phyloP scores from a whole-genome alignment of 257 asterid genomes.

The Anisodus acutangulus region DNA sequence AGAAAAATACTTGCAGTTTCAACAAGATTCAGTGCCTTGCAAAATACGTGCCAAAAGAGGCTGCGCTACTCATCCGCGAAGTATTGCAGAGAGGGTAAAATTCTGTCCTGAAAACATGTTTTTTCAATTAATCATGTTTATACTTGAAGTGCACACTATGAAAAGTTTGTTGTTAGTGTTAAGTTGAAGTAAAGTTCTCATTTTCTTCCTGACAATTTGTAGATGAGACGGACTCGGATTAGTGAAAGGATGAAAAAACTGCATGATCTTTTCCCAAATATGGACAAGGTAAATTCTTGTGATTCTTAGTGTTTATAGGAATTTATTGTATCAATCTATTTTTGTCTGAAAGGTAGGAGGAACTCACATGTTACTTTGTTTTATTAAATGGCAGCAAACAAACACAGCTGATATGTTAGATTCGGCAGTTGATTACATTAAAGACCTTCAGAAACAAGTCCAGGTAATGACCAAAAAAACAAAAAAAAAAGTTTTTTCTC shows the following conservation, averaged over 20 bases:
- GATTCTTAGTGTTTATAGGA: background rate
- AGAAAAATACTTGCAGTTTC: conserved; percentile 70
- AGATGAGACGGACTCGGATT: conserved; percentile 78
- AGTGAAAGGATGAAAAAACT: conserved; percentile 88
- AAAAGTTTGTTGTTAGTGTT: background rate
- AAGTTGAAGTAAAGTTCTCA: background rate
- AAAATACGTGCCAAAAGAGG: conserved; percentile 91
- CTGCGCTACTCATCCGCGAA: conserved; percentile 89
- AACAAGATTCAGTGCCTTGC: conserved; percentile 67
- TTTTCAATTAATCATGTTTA: background rate
- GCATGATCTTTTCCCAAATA: conserved; percentile 82
- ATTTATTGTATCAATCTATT: background rate
- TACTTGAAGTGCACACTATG: background rate
- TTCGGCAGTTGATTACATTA: conserved; percentile 83
- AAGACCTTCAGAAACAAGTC: conserved; percentile 76
- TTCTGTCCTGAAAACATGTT: background rate
- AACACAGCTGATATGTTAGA: conserved; percentile 94
- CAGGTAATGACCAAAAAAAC: conserved; percentile 48
- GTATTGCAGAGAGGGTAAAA: conserved; percentile 91
- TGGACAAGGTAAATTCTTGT: conserved; percentile 75
- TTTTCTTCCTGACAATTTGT: background rate
- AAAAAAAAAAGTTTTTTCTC: background rate
- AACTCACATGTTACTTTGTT: conserved; percentile 3
- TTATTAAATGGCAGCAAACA: conserved; percentile 62
- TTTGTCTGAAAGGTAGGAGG: background rate